Evolutionary conservation across 1,284 basidiomycete species (phyloP).

Genomic region (Pholiota adiposa): DNA sequence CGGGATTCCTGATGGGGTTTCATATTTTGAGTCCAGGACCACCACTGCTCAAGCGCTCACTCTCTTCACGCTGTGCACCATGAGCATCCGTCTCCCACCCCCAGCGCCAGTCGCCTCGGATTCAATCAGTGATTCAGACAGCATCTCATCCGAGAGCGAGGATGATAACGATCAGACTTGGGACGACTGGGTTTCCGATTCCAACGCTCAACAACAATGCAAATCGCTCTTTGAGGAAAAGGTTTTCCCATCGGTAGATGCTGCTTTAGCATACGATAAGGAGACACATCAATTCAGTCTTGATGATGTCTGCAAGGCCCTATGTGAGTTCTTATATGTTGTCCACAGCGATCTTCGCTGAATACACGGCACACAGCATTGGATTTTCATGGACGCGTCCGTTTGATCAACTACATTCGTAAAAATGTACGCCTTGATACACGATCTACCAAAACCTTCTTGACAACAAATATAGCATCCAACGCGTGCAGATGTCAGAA

Average conservation of each 20-base stretch:
- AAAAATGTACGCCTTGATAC: conserved; percentile 47
- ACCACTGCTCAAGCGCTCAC: conserved; percentile 8
- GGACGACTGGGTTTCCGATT: conserved; percentile 83
- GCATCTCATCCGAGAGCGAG: conserved; percentile 27
- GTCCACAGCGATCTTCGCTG: background rate
- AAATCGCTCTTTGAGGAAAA: conserved; percentile 83
- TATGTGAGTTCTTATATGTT: conserved; percentile 49
- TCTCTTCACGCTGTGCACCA: conserved; percentile 21
- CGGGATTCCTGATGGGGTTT: conserved; percentile 20
- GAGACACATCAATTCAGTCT: conserved; percentile 66
- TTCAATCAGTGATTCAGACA: conserved; percentile 23
- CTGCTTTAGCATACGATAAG: conserved; percentile 71
- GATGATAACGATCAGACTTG: conserved; percentile 72
- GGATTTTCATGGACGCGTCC: conserved; percentile 72
- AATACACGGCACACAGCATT: conserved; percentile 44
- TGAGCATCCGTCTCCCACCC: conserved; percentile 43
- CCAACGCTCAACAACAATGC: conserved; percentile 56
- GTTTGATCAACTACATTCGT: conserved; percentile 87
- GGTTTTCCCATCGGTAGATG: conserved; percentile 60
- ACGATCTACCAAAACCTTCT: background rate
- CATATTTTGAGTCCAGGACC: conserved; percentile 20
- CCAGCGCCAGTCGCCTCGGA: conserved; percentile 25
- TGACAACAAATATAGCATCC: conserved; percentile 49
- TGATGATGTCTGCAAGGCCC: conserved; percentile 46
- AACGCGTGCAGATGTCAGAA: conserved; percentile 44